These are phyloP conservation scores for Tulasnella calospora DNA, from an alignment of 768 basidiomycete genomes.

Conservation along the genomic window DNA sequence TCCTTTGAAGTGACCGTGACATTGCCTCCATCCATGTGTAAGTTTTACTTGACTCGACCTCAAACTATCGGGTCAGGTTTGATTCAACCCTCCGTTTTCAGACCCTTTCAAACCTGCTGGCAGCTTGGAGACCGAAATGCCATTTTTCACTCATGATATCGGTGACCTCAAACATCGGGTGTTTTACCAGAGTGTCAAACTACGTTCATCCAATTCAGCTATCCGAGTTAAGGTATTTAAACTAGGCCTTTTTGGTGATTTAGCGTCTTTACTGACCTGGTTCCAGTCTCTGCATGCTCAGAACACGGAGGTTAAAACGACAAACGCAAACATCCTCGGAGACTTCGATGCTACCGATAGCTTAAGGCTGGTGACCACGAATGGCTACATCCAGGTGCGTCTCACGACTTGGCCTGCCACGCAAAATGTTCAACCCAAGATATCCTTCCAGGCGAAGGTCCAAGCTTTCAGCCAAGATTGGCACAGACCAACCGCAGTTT, in stretches of 20 bases:
- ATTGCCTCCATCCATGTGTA: background rate
- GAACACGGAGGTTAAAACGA: background rate
- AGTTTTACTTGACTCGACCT: background rate
- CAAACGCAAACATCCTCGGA: slow-evolving; percentile 10
- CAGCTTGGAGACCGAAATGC: background rate
- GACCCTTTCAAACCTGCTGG: background rate
- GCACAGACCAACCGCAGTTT: slow-evolving; percentile 12
- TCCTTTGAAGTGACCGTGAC: slow-evolving; percentile 14
- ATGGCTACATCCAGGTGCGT: slow-evolving; percentile 11
- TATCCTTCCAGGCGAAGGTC: background rate
- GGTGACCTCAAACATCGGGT: background rate
- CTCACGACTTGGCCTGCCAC: background rate
- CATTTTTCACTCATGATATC: slow-evolving; percentile 12
- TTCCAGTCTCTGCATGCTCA: slow-evolving; percentile 8
- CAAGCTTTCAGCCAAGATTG: slow-evolving; percentile 10
- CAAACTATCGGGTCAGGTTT: background rate
- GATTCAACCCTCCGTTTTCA: background rate
- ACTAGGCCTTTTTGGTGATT: background rate
- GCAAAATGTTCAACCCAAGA: background rate
- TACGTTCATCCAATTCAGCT: background rate
- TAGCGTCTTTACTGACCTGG: background rate
- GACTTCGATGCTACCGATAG: background rate
- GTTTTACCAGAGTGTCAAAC: background rate
- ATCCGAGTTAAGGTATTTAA: background rate
- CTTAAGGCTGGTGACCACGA: slow-evolving; percentile 14